A percentile compares a stretch with the other conserved stretches of the same genome.
Evolutionary conservation across 257 asterid species (phyloP).

Genomic region (Petunia axillaris): DNA sequence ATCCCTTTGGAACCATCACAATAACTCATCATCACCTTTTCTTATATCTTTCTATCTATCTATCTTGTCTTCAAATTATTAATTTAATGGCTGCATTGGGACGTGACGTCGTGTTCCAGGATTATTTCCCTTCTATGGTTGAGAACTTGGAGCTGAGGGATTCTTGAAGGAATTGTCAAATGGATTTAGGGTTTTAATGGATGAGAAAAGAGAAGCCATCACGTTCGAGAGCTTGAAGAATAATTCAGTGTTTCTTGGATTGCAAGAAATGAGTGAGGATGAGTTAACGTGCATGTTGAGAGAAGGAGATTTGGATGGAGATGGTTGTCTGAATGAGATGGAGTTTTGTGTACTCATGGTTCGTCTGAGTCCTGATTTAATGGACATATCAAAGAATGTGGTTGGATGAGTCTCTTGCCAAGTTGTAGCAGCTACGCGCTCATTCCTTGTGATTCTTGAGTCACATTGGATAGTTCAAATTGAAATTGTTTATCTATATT

Average conservation of each 20-base stretch:
- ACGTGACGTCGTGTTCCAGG: constrained; percentile 49
- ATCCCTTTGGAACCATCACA: constrained; percentile 22
- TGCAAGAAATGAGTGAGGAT: constrained; percentile 48
- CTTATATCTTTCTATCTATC: neutral
- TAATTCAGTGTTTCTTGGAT: constrained; percentile 49
- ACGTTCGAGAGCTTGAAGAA: constrained; percentile 72
- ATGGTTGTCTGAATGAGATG: constrained; percentile 58
- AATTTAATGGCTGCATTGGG: neutral
- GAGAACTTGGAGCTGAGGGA: constrained; percentile 71
- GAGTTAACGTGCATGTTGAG: constrained; percentile 55
- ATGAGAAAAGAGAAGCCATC: constrained; percentile 51
- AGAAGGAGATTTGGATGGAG: constrained; percentile 79
- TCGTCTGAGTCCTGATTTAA: constrained; percentile 70
- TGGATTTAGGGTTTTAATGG: constrained; percentile 64
- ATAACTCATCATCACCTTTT: neutral
- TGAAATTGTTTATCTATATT: too few species aligned
- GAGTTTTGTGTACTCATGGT: constrained; percentile 82
- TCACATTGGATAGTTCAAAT: too few species aligned
- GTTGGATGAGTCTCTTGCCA: constrained; percentile 30
- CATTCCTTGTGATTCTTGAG: neutral
- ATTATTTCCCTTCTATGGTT: constrained; percentile 75
- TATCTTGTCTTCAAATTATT: neutral
- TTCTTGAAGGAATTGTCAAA: constrained; percentile 65
- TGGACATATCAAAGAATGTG: constrained; percentile 46
- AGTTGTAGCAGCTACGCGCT: neutral